Base-by-base conservation (phyloP, 106 monocot genomes). In the Phalaenopsis aphrodite region DNA sequence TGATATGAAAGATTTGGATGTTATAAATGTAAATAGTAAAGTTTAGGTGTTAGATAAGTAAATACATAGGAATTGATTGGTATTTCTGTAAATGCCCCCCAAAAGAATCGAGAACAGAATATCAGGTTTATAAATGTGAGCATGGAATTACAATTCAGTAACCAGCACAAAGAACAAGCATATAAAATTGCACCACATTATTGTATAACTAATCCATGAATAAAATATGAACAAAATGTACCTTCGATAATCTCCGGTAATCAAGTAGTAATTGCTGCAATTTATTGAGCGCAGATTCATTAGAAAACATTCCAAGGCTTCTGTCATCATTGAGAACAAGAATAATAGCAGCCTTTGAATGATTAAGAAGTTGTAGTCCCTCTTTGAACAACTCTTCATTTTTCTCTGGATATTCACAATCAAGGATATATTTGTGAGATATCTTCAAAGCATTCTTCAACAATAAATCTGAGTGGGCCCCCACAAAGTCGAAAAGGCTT, bases 331-430 rank as follows among this genome's bases (percentile, higher is more conserved):
- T 49, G 24, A 76, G 10, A 47, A 76, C 47, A 52, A 76, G 76
- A 76, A 76, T 30, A 48, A 76, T 76, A 14, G 76, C 76, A 49
- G 42, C 76, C 42, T 76, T 76, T 24, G 76, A 76, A 49, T 49
- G 48, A 17, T 14, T 76, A 52, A 76, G 76, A 49, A 76, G 47
- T n/a, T 18, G 30, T 18, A 76, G 49, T 76, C 76, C 76, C 49
- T 52, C 76, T 8, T 76, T 49, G 49, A 42, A 42, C 47, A 76
- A 76, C 49, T 30, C 76, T 0, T 47, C 47, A 49, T 24, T 49
- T 76, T 49, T 76, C 76, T 76, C 76, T 76, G 76, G 30, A 76
- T 76, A 76, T 49, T 17, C 76, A 76, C 30, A 47, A 47, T 76
- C 49, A 76, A 49, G 46, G 11, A 76, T 48, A 76, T 76, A 21